phyloP scores from a whole-genome alignment of 345 rosid species.

The Garcia nutans region DNA sequence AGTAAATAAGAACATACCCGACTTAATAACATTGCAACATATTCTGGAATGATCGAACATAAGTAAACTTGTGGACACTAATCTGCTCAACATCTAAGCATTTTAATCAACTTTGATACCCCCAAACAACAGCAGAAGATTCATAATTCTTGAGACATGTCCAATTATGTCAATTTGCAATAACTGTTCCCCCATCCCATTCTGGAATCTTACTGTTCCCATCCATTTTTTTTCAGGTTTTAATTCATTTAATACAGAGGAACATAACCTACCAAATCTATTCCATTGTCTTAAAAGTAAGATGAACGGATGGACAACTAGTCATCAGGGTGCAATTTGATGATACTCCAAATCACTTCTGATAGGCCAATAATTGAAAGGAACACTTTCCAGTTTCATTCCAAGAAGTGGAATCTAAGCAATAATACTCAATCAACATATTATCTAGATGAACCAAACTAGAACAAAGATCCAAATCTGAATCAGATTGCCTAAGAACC shows the following conservation, averaged over 20 bases:
- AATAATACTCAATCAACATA: not conserved
- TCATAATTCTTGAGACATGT: not conserved
- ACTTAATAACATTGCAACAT: not conserved
- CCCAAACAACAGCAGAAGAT: not conserved
- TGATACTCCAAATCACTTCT: not conserved
- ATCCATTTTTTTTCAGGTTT: not conserved
- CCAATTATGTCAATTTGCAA: not conserved
- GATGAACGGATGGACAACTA: not conserved
- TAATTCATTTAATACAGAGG: not conserved
- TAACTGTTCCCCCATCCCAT: not conserved
- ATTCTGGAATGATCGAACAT: not conserved
- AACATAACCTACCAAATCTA: not conserved
- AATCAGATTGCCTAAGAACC: not conserved
- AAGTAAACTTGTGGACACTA: not conserved
- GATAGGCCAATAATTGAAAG: not conserved
- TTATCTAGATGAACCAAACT: too few relatives aligned
- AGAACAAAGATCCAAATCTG: too few relatives aligned
- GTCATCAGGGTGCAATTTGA: not conserved
- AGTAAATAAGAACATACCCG: not conserved
- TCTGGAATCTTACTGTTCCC: not conserved
- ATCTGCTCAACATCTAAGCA: not conserved
- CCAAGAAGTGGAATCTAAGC: not conserved
- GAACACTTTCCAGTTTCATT: not conserved
- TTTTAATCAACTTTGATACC: not conserved
- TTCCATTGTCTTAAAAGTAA: not conserved